These are phyloP conservation scores for Fagus crenata DNA, from an alignment of 306 rosid genomes.

Conservation along the genomic window DNA sequence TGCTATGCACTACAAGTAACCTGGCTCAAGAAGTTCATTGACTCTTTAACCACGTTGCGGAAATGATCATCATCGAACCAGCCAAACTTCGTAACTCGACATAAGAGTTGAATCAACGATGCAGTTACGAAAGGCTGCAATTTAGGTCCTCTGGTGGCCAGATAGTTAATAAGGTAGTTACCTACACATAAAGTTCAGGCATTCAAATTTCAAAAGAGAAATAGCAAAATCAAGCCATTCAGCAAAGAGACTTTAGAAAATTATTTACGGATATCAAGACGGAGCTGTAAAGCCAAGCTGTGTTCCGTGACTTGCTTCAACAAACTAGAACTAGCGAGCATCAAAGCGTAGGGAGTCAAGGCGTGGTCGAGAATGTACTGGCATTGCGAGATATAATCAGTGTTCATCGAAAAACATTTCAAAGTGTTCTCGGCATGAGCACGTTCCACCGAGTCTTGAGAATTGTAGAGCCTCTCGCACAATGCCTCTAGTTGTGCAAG, in stretches of 20 bases:
- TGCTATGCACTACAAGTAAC: slow-evolving; percentile 24
- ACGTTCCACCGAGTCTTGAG: slow-evolving; percentile 62
- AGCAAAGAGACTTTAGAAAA: not conserved
- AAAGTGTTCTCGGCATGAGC: slow-evolving; percentile 64
- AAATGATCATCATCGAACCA: slow-evolving; percentile 67
- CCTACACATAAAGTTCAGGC: slow-evolving; percentile 32
- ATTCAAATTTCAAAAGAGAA: not conserved
- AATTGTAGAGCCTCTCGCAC: slow-evolving; percentile 63
- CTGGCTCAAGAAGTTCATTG: slow-evolving; percentile 60
- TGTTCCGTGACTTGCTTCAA: slow-evolving; percentile 69
- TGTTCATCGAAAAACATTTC: slow-evolving; percentile 62
- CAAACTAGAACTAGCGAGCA: slow-evolving; percentile 64
- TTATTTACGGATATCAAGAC: slow-evolving; percentile 56
- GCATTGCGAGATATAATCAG: slow-evolving; percentile 62
- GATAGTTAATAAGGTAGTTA: slow-evolving; percentile 55
- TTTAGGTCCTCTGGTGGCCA: slow-evolving; percentile 61
- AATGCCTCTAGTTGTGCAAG: slow-evolving; percentile 59
- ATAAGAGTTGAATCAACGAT: slow-evolving; percentile 53
- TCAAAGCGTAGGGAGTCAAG: slow-evolving; percentile 56
- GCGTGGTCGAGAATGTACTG: slow-evolving; percentile 67
- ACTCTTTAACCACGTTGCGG: slow-evolving; percentile 54
- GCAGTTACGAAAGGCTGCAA: slow-evolving; percentile 60
- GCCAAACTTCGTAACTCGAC: slow-evolving; percentile 63
- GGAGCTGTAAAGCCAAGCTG: slow-evolving; percentile 60
- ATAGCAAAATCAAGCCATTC: not conserved